Conservation (phyloP, 108 stramenopile species). For the Stephanodiscus triporus region DNA sequence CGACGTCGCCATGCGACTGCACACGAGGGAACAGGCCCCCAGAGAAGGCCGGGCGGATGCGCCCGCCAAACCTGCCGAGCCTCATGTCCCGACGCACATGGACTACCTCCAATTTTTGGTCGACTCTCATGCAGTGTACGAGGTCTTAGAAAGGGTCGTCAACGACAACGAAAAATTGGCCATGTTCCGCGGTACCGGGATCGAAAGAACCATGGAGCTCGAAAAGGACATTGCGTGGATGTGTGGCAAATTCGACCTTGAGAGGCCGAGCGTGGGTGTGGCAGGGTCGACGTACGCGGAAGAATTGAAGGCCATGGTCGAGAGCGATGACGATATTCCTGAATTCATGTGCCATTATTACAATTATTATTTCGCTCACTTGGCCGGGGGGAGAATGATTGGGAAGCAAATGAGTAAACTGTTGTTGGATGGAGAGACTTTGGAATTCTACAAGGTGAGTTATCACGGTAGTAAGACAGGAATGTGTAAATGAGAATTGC, state of each 20-base stretch:
- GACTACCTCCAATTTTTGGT: constrained; percentile 86
- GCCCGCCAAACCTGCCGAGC: constrained; percentile 44
- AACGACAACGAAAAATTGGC: constrained; percentile 55
- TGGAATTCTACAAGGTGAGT: constrained; percentile 92
- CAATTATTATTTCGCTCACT: constrained; percentile 95
- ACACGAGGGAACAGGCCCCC: constrained; percentile 89
- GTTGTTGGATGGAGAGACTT: constrained; percentile 76
- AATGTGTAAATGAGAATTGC: background rate
- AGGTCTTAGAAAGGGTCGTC: constrained; percentile 81
- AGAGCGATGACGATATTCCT: constrained; percentile 60
- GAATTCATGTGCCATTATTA: constrained; percentile 95
- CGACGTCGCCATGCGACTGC: constrained; percentile 90
- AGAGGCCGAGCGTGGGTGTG: constrained; percentile 53
- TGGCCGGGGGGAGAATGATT: constrained; percentile 93
- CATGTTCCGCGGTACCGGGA: constrained; percentile 80
- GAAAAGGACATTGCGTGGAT: constrained; percentile 89
- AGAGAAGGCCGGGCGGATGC: constrained; percentile 80
- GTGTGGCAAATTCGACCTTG: constrained; percentile 61
- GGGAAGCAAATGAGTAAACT: constrained; percentile 87
- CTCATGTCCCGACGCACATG: constrained; percentile 62
- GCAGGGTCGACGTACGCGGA: constrained; percentile 67
- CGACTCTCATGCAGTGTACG: constrained; percentile 82
- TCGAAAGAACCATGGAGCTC: constrained; percentile 77
- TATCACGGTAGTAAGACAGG: too few species aligned
- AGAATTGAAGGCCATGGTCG: constrained; percentile 54